A percentile compares a stretch with the other conserved stretches of the same genome.
Evolutionary conservation across 345 rosid species (phyloP).

Genomic region (Atalantia buxifolia): DNA sequence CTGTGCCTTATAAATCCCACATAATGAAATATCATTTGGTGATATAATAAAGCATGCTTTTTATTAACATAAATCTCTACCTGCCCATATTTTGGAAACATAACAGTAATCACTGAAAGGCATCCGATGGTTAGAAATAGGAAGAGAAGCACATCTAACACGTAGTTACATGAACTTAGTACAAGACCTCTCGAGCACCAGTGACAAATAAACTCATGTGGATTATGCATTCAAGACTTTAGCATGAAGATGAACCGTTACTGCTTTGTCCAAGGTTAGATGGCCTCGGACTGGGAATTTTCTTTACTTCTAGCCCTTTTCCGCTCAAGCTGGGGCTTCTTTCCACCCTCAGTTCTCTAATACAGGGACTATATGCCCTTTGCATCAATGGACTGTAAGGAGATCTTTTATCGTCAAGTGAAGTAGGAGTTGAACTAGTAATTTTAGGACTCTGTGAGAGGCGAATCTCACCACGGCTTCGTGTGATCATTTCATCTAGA

Average conservation of each 20-base stretch:
- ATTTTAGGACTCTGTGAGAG: constrained; percentile 49
- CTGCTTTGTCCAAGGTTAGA: constrained; percentile 40
- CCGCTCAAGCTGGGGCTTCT: constrained; percentile 27
- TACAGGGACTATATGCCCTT: constrained; percentile 40
- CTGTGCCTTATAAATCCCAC: neutral
- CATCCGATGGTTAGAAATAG: constrained; percentile 16
- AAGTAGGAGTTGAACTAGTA: constrained; percentile 44
- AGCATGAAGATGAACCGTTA: constrained; percentile 32
- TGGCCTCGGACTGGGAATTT: constrained; percentile 49
- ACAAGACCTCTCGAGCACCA: constrained; percentile 50
- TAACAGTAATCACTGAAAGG: neutral
- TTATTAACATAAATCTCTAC: constrained; percentile 1
- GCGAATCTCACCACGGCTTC: constrained; percentile 76
- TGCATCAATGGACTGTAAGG: constrained; percentile 38
- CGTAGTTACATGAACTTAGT: constrained; percentile 14
- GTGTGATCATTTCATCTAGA: constrained; percentile 61
- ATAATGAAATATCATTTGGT: neutral
- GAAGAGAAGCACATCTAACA: constrained; percentile 10
- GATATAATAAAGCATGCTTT: constrained; percentile 1
- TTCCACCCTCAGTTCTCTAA: constrained; percentile 24
- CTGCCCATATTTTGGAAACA: constrained; percentile 11
- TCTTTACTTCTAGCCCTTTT: constrained; percentile 30
- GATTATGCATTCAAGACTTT: constrained; percentile 9
- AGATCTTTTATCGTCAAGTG: constrained; percentile 35
- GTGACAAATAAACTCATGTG: constrained; percentile 22